A percentile compares a stretch with the other conserved stretches of the same genome.
phyloP scores from a whole-genome alignment of 1,284 basidiomycete genomes.

The Mixia osmundae region DNA sequence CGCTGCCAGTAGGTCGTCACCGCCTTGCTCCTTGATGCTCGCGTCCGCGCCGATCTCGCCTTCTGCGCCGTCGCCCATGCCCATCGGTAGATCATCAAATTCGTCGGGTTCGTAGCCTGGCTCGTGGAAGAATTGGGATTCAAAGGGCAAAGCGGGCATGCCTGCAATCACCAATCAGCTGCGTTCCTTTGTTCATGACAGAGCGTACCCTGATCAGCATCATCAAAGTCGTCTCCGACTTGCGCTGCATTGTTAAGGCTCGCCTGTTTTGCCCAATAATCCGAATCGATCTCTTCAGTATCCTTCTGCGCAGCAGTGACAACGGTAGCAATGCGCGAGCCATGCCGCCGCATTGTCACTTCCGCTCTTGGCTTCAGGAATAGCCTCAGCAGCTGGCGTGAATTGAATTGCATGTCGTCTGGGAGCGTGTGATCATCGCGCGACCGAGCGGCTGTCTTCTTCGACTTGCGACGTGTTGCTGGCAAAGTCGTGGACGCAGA shows the following conservation, averaged over 20 bases:
- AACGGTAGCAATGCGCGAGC: background rate
- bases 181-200: conserved; percentile 5
- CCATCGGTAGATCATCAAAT: conserved; percentile 26
- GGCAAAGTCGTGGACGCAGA: conserved; percentile 26
- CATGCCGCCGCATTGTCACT: conserved; percentile 28
- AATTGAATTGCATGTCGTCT: conserved; percentile 93
- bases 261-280: conserved; percentile 84
- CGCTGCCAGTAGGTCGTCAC: conserved; percentile 62
- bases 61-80: conserved; percentile 26
- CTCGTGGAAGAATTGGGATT: conserved; percentile 93
- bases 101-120: conserved; percentile 52
- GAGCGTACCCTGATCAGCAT: conserved; percentile 21
- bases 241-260: conserved; percentile 41
- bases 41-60: conserved; percentile 14
- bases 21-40: conserved; percentile 31
- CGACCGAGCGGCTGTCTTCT: conserved; percentile 20
- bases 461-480: conserved; percentile 12
- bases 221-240: conserved; percentile 32
- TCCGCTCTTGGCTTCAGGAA: conserved; percentile 91
- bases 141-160: conserved; percentile 54
- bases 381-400: conserved; percentile 61
- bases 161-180: conserved; percentile 23
- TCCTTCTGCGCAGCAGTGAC: background rate
- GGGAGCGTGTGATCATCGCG: conserved; percentile 61
- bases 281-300: conserved; percentile 64